A percentile compares a stretch with the other conserved stretches of the same genome.
These are phyloP conservation scores for Metschnikowia hibisci DNA, from an alignment of 805 yeast genomes.

Conservation along the genomic window DNA sequence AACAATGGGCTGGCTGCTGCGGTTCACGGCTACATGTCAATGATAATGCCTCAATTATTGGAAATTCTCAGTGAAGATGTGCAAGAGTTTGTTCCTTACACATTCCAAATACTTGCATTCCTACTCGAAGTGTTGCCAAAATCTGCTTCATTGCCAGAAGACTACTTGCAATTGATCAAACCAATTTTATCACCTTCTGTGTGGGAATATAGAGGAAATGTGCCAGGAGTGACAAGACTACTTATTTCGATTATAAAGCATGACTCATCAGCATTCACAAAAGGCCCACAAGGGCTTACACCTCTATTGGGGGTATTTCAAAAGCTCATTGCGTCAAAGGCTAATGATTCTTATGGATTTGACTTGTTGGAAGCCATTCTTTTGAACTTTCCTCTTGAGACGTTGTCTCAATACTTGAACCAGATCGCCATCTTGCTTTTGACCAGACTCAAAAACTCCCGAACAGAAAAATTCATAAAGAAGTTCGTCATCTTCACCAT, in stretches of 20 bases:
- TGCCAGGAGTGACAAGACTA: constrained; percentile 87
- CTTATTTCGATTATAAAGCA: constrained; percentile 61
- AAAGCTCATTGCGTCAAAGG: constrained; percentile 79
- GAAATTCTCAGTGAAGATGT: constrained; percentile 74
- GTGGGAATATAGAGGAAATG: constrained; percentile 91
- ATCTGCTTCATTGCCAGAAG: constrained; percentile 51
- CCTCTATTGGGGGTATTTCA: constrained; percentile 97
- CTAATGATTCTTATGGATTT: constrained; percentile 78
- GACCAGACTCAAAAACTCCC: constrained; percentile 73
- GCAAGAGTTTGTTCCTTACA: constrained; percentile 91
- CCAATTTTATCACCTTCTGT: constrained; percentile 87
- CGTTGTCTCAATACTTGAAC: constrained; percentile 52
- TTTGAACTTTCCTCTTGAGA: constrained; percentile 47
- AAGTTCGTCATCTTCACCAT: constrained; percentile 64
- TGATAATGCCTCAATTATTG: constrained; percentile 65
- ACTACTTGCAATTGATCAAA: constrained; percentile 62
- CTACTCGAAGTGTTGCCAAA: constrained; percentile 60
- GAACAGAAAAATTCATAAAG: constrained; percentile 78
- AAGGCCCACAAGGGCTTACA: constrained; percentile 41
- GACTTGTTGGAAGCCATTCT: constrained; percentile 75
- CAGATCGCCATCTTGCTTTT: constrained; percentile 74
- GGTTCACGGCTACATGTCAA: constrained; percentile 36
- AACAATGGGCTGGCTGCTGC: constrained; percentile 21
- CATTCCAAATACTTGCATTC: constrained; percentile 83
- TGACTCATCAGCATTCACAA: constrained; percentile 38